These are phyloP conservation scores for Solanum sitiens DNA, from an alignment of 257 asterid genomes.

Conservation along the genomic window DNA sequence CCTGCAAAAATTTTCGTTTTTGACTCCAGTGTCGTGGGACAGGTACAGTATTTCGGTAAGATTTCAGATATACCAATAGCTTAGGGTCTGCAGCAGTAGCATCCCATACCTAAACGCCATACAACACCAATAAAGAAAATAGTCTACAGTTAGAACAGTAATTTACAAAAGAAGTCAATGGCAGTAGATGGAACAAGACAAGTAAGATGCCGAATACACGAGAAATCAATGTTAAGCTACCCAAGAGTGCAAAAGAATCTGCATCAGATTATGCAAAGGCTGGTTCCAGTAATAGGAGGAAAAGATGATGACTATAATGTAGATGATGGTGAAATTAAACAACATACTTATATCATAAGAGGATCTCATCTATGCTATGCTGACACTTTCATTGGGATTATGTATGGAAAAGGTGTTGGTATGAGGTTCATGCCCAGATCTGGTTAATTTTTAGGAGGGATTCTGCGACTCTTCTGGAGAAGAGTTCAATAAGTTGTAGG, in stretches of 20 bases:
- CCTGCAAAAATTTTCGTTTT: conserved; percentile 95
- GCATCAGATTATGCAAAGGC: background rate
- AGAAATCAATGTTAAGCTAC: background rate
- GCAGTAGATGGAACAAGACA: background rate
- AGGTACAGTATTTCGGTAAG: conserved; percentile 87
- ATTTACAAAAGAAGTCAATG: background rate
- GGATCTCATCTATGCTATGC: background rate
- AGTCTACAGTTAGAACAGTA: background rate
- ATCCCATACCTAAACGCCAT: conserved; percentile 79
- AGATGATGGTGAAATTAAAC: background rate
- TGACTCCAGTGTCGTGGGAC: conserved; percentile 99
- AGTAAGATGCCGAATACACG: background rate
- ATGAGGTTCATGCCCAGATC: background rate
- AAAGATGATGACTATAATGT: background rate
- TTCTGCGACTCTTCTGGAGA: background rate
- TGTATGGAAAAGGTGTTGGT: background rate
- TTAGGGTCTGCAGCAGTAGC: conserved; percentile 92
- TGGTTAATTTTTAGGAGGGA: background rate
- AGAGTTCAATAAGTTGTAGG: background rate
- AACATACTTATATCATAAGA: background rate
- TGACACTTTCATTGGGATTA: background rate
- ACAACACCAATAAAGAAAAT: background rate
- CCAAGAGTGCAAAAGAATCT: background rate
- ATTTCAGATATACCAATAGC: conserved; percentile 84
- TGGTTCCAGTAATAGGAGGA: background rate